phyloP scores from a whole-genome alignment of 129 eudicot species.

The Solidago caesia region DNA sequence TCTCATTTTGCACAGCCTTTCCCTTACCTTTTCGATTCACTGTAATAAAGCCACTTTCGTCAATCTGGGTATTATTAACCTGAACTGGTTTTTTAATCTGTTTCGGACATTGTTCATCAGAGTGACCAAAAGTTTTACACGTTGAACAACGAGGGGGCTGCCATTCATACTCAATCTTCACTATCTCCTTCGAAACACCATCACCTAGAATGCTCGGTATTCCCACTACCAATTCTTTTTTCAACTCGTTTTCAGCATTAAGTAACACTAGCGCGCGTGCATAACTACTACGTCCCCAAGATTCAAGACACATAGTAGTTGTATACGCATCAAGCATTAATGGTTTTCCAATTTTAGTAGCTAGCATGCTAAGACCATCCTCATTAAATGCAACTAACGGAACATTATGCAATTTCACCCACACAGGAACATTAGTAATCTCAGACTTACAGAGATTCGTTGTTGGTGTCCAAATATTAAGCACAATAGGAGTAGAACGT shows the following conservation, averaged over 20 bases:
- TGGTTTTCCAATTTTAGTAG: neutral
- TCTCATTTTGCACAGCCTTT: too few relatives aligned
- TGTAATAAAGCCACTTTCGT: too few relatives aligned
- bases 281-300: neutral
- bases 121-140: too few relatives aligned
- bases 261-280: neutral
- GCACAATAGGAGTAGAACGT: neutral
- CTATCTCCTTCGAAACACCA: too few relatives aligned
- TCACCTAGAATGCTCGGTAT: too few relatives aligned
- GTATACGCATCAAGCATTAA: neutral
- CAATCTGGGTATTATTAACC: too few relatives aligned
- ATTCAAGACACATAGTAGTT: neutral
- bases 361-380: neutral
- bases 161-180: too few relatives aligned
- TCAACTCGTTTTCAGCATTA: neutral
- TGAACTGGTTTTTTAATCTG: too few relatives aligned
- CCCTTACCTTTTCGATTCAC: too few relatives aligned
- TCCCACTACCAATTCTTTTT: too few relatives aligned
- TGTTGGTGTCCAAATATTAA: neutral
- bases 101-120: too few relatives aligned
- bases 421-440: neutral
- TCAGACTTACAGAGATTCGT: neutral
- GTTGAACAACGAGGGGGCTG: too few relatives aligned
- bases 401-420: neutral
- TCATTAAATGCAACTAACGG: neutral